Conservation (phyloP, 2,329 filamentous ascomycete species). For the Talaromyces sp. region DNA sequence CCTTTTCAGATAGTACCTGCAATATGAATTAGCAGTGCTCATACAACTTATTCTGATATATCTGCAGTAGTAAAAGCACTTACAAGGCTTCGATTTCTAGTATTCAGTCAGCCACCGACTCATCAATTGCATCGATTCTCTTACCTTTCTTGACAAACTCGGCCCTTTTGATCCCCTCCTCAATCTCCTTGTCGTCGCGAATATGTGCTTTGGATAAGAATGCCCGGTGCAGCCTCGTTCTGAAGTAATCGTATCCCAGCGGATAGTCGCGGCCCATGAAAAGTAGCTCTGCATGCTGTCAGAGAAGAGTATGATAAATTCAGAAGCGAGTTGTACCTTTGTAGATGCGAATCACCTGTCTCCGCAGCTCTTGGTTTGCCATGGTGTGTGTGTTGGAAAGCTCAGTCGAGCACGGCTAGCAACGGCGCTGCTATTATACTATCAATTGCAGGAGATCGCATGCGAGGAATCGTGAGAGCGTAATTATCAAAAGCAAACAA, state of each 20-base stretch:
- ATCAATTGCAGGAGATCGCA: not conserved
- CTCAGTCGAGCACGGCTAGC: not conserved
- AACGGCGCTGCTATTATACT: not conserved
- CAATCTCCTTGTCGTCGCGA: constrained; percentile 69
- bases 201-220: constrained; percentile 72
- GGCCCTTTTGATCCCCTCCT: constrained; percentile 67
- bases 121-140: not conserved
- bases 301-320: not conserved
- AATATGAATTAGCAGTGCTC: constrained; percentile 19
- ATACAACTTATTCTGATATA: not conserved
- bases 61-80: constrained; percentile 32
- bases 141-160: constrained; percentile 87
- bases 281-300: constrained; percentile 62
- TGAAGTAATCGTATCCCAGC: constrained; percentile 76
- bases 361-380: constrained; percentile 58
- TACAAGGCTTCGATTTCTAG: constrained; percentile 88
- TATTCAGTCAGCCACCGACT: not conserved
- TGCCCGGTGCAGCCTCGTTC: constrained; percentile 73
- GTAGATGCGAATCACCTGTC: constrained; percentile 79
- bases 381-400: constrained; percentile 16
- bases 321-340: constrained; percentile 58
- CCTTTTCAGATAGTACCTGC: constrained; percentile 84
- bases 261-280: constrained; percentile 83
- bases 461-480: not conserved
- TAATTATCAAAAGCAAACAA: not conserved